Percentiles rank a stretch among this genome's conserved stretches.
Evolutionary conservation across 768 basidiomycete genomes (phyloP).

Genomic region (Termitomyces sp.): DNA sequence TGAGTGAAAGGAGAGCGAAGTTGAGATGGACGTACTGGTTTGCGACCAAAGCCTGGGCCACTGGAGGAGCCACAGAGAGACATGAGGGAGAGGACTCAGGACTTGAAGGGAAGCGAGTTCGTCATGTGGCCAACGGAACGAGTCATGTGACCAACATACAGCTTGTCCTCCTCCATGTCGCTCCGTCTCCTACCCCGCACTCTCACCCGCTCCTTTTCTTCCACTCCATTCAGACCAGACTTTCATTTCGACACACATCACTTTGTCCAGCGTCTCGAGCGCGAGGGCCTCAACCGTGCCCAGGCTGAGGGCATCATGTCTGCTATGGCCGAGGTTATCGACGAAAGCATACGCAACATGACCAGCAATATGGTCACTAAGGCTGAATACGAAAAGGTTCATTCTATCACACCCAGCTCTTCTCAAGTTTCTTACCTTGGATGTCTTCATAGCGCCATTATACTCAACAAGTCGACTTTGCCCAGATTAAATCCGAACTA

Average conservation of each 20-base stretch:
- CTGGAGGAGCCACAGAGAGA: slow-evolving; percentile 54
- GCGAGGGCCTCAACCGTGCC: slow-evolving; percentile 82
- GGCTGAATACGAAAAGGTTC: slow-evolving; percentile 93
- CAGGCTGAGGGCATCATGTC: slow-evolving; percentile 98
- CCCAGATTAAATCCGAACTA: slow-evolving; percentile 93
- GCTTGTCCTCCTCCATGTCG: slow-evolving; percentile 2
- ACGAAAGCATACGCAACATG: slow-evolving; percentile 96
- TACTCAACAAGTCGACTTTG: slow-evolving; percentile 95
- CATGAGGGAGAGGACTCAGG: slow-evolving; percentile 35
- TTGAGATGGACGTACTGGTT: slow-evolving; percentile 38
- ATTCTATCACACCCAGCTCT: slow-evolving; percentile 11
- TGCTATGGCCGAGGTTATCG: slow-evolving; percentile 94
- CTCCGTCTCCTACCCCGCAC: slow-evolving; percentile 3
- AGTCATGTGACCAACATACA: slow-evolving; percentile 5
- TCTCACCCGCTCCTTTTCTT: slow-evolving; percentile 25
- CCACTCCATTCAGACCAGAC: slow-evolving; percentile 27
- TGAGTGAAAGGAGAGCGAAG: background rate
- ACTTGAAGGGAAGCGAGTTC: background rate
- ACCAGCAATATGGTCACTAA: slow-evolving; percentile 94
- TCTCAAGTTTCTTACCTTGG: background rate
- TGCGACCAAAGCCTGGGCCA: slow-evolving; percentile 54
- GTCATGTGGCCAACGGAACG: background rate
- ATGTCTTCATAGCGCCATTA: slow-evolving; percentile 66
- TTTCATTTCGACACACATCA: slow-evolving; percentile 96
- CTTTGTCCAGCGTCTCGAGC: slow-evolving; percentile 87